Percentiles rank a stretch among this genome's conserved stretches.
Evolutionary conservation across 2,329 filamentous ascomycete genomes (phyloP).

Genomic region (Calonectria ilicicola): DNA sequence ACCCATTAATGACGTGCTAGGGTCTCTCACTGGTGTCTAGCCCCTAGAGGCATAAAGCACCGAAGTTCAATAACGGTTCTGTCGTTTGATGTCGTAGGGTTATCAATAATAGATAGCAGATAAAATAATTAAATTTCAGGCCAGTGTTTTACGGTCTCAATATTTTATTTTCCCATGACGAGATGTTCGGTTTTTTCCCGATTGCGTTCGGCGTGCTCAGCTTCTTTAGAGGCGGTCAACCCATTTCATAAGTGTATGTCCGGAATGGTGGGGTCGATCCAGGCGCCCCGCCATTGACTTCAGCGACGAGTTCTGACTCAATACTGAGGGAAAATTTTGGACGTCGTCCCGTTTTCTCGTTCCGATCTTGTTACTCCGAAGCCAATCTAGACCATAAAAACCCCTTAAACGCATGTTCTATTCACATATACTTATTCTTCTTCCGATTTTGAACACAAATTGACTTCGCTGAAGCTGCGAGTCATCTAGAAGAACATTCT

Average conservation of each 20-base stretch:
- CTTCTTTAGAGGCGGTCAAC: background rate
- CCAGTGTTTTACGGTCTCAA: too few relatives aligned
- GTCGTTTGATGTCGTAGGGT: background rate
- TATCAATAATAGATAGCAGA: background rate
- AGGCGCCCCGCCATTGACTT: conserved; percentile 36
- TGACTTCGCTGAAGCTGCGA: background rate
- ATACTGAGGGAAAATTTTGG: conserved; percentile 30
- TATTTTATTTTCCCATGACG: background rate
- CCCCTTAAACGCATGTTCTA: background rate
- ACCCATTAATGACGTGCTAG: conserved; percentile 32
- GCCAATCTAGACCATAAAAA: background rate
- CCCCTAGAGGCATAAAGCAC: background rate
- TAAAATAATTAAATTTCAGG: too few relatives aligned
- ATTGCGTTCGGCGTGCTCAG: background rate
- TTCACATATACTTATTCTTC: background rate
- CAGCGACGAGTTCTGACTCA: background rate
- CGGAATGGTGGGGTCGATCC: conserved; percentile 29
- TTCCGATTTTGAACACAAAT: background rate
- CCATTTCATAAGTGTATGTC: background rate
- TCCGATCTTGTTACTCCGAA: background rate
- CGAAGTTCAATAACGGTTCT: background rate
- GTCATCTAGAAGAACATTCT: background rate
- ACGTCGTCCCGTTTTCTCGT: background rate
- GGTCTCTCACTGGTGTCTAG: background rate
- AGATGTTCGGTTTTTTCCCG: too few relatives aligned